Evolutionary conservation across 176 grass and related monocot species (phyloP).

Genomic region (Tuctoria greenei): DNA sequence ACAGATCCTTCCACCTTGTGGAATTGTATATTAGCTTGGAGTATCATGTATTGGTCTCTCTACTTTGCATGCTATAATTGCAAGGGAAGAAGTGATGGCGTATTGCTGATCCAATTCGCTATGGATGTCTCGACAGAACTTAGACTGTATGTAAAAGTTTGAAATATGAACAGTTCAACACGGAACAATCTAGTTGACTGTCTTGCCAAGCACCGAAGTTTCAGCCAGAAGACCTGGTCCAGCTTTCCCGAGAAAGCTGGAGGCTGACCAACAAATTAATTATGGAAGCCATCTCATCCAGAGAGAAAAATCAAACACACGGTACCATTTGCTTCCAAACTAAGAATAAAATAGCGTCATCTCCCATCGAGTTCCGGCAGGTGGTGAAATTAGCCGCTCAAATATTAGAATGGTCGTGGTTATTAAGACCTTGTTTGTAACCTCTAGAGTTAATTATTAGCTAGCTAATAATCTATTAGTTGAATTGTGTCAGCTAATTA

Average conservation of each 20-base stretch:
- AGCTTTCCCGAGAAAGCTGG: background rate
- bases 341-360: background rate
- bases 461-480: too few relatives aligned
- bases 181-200: background rate
- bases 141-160: background rate
- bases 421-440: too few relatives aligned
- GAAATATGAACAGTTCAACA: background rate
- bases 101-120: too few relatives aligned
- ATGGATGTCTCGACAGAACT: background rate
- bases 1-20: background rate
- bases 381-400: background rate
- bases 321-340: background rate
- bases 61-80: background rate
- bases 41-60: background rate
- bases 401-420: background rate
- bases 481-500: too few relatives aligned
- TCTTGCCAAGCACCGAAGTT: background rate
- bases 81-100: background rate
- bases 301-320: background rate
- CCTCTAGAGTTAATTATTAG: too few relatives aligned
- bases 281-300: background rate
- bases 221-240: background rate
- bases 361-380: background rate
- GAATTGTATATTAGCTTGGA: background rate
- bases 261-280: background rate